These are phyloP conservation scores for Gomphus bonarii DNA, from an alignment of 1,284 basidiomycete species.

Conservation along the genomic window DNA sequence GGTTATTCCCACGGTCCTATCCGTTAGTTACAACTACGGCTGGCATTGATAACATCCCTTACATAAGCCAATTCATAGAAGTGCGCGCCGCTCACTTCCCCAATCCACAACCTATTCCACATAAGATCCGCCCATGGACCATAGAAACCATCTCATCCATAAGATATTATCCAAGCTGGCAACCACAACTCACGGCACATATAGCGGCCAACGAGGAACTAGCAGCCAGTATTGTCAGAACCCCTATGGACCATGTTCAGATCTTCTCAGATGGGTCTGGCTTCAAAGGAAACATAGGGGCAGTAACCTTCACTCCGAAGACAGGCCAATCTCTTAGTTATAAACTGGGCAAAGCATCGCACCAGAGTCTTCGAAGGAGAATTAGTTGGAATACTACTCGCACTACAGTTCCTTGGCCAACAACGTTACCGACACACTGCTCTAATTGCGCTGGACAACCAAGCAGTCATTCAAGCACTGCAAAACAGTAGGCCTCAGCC, in stretches of 20 bases:
- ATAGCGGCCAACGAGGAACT: slow-evolving; percentile 5
- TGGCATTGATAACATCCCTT: too few species aligned
- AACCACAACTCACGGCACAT: background rate
- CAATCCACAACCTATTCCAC: too few species aligned
- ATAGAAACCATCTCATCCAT: background rate
- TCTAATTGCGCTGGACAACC: slow-evolving; percentile 3
- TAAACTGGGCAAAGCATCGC: slow-evolving; percentile 23
- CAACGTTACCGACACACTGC: background rate
- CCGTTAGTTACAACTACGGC: too few species aligned
- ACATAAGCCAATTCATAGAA: too few species aligned
- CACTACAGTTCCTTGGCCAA: slow-evolving; percentile 11
- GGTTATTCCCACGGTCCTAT: too few species aligned
- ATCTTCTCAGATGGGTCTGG: slow-evolving; percentile 25
- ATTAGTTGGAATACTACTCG: slow-evolving; percentile 18
- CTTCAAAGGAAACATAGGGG: slow-evolving; percentile 19
- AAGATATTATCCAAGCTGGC: slow-evolving; percentile 22
- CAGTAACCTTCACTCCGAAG: slow-evolving; percentile 18
- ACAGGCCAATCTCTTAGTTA: slow-evolving; percentile 8
- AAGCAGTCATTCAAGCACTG: background rate
- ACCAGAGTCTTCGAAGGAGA: slow-evolving; percentile 25
- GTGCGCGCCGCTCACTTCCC: too few species aligned
- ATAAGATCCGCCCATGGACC: too few species aligned
- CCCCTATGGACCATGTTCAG: slow-evolving; percentile 14
- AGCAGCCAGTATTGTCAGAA: slow-evolving; percentile 5
- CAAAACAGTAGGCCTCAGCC: background rate